Evolutionary conservation across 371 early-diverging fungal genomes (phyloP).

Genomic region (Entomophthora muscae): DNA sequence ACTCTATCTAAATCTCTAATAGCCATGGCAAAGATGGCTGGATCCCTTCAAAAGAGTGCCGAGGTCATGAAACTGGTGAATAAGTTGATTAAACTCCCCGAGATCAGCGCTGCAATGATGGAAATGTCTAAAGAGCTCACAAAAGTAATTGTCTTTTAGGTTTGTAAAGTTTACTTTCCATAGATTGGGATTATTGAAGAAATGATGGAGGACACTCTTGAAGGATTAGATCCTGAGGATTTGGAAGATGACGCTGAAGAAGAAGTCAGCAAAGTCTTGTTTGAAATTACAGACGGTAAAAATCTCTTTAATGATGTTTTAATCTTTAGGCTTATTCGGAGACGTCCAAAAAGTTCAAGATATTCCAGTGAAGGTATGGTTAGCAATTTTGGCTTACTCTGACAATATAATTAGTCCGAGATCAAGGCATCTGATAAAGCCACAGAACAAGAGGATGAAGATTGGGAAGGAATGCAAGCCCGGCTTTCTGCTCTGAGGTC

Average conservation of each 20-base stretch:
- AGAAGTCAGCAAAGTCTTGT: conserved; percentile 78
- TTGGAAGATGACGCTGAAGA: conserved; percentile 88
- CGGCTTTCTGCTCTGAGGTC: conserved; percentile 47
- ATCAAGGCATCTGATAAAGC: too few species aligned
- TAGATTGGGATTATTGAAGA: conserved; percentile 90
- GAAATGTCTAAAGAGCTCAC: conserved; percentile 91
- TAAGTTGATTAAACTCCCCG: conserved; percentile 61
- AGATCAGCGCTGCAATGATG: conserved; percentile 63
- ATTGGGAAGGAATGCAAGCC: conserved; percentile 67
- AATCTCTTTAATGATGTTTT: conserved; percentile 5
- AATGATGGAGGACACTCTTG: conserved; percentile 84
- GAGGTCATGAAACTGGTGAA: conserved; percentile 85
- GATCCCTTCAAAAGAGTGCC: conserved; percentile 67
- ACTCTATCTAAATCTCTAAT: not conserved
- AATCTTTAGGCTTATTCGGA: conserved; percentile 39
- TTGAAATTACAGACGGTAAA: conserved; percentile 71
- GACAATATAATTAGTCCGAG: too few species aligned
- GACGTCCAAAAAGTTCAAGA: conserved; percentile 36
- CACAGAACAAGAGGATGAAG: conserved; percentile 32
- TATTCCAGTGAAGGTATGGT: conserved; percentile 29
- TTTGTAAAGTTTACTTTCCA: not conserved
- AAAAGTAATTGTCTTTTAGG: conserved; percentile 31
- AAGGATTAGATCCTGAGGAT: conserved; percentile 70
- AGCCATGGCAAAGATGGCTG: conserved; percentile 76
- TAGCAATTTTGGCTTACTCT: too few species aligned